Evolutionary conservation across 1,284 basidiomycete genomes (phyloP), one percentile per base, ranked within the genome.

Genomic region (Polyporus tsugae): DNA sequence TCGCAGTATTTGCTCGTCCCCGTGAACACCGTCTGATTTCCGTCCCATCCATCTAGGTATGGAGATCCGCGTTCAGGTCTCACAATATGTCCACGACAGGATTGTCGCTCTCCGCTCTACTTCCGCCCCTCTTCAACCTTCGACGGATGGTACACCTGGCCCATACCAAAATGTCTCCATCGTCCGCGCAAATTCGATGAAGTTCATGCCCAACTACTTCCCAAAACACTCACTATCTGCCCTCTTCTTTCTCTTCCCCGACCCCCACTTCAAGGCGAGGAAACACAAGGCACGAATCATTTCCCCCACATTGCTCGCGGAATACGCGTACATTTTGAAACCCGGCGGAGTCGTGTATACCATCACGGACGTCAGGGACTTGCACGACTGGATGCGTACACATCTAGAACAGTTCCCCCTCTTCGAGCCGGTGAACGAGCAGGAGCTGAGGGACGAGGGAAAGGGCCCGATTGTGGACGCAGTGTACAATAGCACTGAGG

Each of bases 271-370:
- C 87, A 99, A 99, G 81, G 87, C 89, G 22, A 91, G 97, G 75
- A 99, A 99, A 80, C 97, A 99, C 86, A 99, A 99, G 83, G 97
- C 97, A 6, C 91, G 98, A 73, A 99, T 99, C 78, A 96, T 98
- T 76, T 98, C 96, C 5, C 95, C 95, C 2, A 97, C 97, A 0
- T 86, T 99, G 36, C 87, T 99, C 38, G 96, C 97, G 80, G 84
- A 93, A 85, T 99, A 99, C 76, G 98, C 98, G 1, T 98, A 95
- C 78, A 92, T 95, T 29, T 87, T 99, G 33, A 88, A 90, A 36
- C 94, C 95, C 0, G 96, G 95, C 13, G 98, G 97, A 0, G 93
- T 98, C 75, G 86, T 99, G 17, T 99, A 99, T 83, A 99, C 97
- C 9, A 97, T 99, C 78, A 99, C 98, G 2, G 98, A 99, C 77